A percentile compares a stretch with the other conserved stretches of the same genome.
Conservation (phyloP, 768 basidiomycete species). For the Aureoboletus auriporus region DNA sequence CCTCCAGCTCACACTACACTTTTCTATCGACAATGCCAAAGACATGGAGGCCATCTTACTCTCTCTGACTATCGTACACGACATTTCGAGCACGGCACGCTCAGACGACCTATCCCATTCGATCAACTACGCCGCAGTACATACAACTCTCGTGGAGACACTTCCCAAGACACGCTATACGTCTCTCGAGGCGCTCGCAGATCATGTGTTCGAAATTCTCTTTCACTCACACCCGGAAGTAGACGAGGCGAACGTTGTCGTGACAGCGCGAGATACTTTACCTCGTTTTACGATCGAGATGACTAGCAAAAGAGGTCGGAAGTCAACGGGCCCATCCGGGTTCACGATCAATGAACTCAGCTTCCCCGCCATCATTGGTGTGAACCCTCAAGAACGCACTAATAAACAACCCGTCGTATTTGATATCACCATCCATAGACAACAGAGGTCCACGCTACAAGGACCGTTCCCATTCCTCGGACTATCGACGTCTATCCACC, state of each 20-base stretch:
- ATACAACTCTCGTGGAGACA: constrained; percentile 25
- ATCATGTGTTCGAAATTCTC: constrained; percentile 37
- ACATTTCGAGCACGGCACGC: constrained; percentile 45
- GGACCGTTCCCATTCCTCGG: constrained; percentile 11
- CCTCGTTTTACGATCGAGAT: constrained; percentile 42
- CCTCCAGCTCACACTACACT: constrained; percentile 38
- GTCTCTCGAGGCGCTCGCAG: constrained; percentile 45
- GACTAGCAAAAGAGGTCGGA: constrained; percentile 21
- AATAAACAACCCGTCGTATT: constrained; percentile 59
- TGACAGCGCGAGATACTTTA: constrained; percentile 47
- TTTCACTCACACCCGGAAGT: constrained; percentile 33
- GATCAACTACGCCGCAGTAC: constrained; percentile 56
- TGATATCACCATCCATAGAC: constrained; percentile 38
- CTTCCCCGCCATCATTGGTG: constrained; percentile 58
- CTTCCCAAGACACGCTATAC: constrained; percentile 28
- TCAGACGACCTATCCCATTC: constrained; percentile 54
- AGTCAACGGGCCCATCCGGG: constrained; percentile 16
- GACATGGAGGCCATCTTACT: constrained; percentile 48
- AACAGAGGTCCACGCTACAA: background rate
- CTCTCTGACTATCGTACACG: constrained; percentile 47
- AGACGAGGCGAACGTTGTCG: constrained; percentile 37
- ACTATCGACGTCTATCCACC: constrained; percentile 32
- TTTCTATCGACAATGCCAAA: constrained; percentile 30
- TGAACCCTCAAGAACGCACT: constrained; percentile 61
- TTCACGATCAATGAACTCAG: constrained; percentile 37